Base-by-base conservation (phyloP, 805 yeast genomes). In the Cyberlindnera samutprakarnensis region DNA sequence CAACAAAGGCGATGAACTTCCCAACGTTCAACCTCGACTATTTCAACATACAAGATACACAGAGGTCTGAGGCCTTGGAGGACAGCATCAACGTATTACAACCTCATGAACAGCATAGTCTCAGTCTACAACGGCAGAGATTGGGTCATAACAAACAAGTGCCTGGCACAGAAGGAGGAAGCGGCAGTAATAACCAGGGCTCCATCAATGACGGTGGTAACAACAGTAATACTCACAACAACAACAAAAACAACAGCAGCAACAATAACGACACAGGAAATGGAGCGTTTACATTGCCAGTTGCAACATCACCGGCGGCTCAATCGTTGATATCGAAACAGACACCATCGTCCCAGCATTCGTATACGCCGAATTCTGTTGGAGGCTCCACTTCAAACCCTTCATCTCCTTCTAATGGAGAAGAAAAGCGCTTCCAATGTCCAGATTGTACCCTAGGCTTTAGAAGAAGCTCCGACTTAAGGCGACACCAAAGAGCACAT, bases 401-500 rank as follows among this genome's bases (percentile, higher is more conserved):
- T 4, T 27, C 39, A 9, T 27, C 36, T 4, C 35, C 40, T 7
- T 33, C 31, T 7, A 31, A 31, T 23, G 37, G 30, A 4, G 39
- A 46, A 9, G 48, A 47, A 17, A 57, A 72, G 39, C 69, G 70
- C 27, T 77, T 65, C 44, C 62, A 70, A 6, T 82, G 94, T 52
- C 46, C 53, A 5, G 68, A 70, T 41, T 82, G 94, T 53, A 53
- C 67, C 3, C 59, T 78, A 58, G 67, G 75, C 22, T 82, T 82
- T 53, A 64, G 80, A 32, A 61, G 92, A 23, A 70, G 81, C 1
- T 68, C 78, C 3, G 90, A 80, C 54, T 62, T 80, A 43, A 76
- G 77, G 50, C 65, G 90, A 35, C 92, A 81, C 49, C 83, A 77
- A 45, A 75, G 81, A 48, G 84, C 79, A 26, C 94, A 82, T 56